Base-by-base conservation (phyloP, 345 rosid genomes). In the Populus simonii region DNA sequence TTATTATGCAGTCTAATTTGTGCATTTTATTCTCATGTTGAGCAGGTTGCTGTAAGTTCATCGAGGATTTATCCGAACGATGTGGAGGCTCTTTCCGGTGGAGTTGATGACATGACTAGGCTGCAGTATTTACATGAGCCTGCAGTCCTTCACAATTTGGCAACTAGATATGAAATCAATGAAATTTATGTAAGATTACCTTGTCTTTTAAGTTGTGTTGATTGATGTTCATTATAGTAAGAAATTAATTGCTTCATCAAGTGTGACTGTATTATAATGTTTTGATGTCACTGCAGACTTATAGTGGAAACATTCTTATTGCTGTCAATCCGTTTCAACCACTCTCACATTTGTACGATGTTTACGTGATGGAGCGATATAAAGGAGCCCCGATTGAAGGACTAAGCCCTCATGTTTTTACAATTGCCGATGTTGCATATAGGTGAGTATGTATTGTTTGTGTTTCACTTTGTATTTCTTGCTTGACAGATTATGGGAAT, bases 101-200 rank as follows among this genome's bases (percentile, higher is more conserved):
- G 98, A 76, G 87, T 92, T 57, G 98, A 94, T 84, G 98, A 94
- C 91, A 94, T 94, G 98, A 94, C 96, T 51, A 87, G 85, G 81
- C 82, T 94, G 43, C 87, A 92, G 8, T 94, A 92, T 77, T 81
- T 94, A 73, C 91, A 94, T 61, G 97, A 94, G 88, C 96, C 98
- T n/a, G 93, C 89, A 33, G 93, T 94, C 79, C 82, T 94, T 55
- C 88, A 90, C 41, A 94, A 92, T 81, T 83, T 94, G 85, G 87
- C 87, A 0, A 82, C 78, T 47, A 88, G 98, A 88, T 92, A 84
- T 71, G 83, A 84, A 72, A 76, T 82, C 11, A 80, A 89, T 79
- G 91, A 88, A 81, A 91, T 94, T 78, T 94, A 94, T 83, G 97
- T 92, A 88, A 87, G 96, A 76, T 63, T 75, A 38, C 66, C 43